Evolutionary conservation across 495 filamentous ascomycete species (phyloP).

Genomic region (Schizothecium vesticola): DNA sequence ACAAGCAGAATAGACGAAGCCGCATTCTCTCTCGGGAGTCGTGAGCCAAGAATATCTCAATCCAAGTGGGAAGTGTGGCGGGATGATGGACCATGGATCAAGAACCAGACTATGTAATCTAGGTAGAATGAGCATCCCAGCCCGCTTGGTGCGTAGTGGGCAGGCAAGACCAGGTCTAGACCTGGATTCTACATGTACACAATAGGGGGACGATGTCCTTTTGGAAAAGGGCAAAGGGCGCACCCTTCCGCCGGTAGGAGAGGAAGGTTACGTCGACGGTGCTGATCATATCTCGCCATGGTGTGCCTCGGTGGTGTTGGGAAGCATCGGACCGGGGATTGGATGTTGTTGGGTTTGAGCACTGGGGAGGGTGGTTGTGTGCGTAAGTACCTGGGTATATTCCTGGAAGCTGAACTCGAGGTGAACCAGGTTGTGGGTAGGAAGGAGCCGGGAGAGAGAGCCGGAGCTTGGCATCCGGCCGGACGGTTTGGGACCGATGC

Average conservation of each 20-base stretch:
- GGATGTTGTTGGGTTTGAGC: too few species aligned
- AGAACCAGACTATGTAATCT: not conserved
- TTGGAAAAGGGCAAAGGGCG: not conserved
- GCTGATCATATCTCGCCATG: not conserved
- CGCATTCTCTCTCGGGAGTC: too few species aligned
- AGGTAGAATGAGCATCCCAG: not conserved
- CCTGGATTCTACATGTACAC: not conserved
- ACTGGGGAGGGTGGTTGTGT: not conserved
- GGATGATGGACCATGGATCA: not conserved
- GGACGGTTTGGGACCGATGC: not conserved
- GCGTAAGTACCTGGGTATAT: not conserved
- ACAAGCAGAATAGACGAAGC: not conserved
- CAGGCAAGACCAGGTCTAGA: not conserved
- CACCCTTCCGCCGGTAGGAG: slow-evolving; percentile 9
- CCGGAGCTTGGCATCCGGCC: not conserved
- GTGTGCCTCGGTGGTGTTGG: not conserved
- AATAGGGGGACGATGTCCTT: not conserved
- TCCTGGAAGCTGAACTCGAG: not conserved
- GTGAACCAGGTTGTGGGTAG: not conserved
- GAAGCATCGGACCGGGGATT: not conserved
- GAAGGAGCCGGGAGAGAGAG: not conserved
- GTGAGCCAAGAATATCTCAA: too few species aligned
- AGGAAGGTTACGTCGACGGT: slow-evolving; percentile 15
- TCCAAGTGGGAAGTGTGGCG: too few species aligned
- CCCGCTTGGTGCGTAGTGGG: not conserved